Conservation (phyloP, 140 eudicot species). For the Cichorium intybus region DNA sequence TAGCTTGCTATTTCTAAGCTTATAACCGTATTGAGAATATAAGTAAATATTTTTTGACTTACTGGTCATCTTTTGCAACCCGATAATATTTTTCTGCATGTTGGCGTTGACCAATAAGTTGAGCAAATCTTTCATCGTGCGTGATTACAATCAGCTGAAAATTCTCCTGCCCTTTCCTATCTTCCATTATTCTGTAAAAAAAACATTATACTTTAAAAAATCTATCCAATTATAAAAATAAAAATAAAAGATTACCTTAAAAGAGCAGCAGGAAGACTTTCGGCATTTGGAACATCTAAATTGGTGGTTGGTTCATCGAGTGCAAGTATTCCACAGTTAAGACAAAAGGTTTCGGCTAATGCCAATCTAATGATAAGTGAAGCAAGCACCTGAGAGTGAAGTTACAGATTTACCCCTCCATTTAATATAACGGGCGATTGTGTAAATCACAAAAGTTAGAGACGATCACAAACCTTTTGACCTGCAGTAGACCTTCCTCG, state of each 20-base stretch:
- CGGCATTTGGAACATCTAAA: conserved; percentile 86
- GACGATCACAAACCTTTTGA: conserved; percentile 70
- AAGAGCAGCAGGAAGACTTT: conserved; percentile 92
- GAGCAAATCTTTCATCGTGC: conserved; percentile 96
- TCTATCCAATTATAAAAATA: no score
- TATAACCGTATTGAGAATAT: background rate
- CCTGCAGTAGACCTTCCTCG: conserved; percentile 99
- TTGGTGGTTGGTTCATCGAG: conserved; percentile 99
- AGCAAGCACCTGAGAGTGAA: conserved; percentile 75
- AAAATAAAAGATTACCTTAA: conserved; percentile 53
- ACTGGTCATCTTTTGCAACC: conserved; percentile 90
- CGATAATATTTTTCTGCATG: conserved; percentile 96
- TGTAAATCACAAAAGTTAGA: no score
- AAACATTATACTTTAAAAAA: no score
- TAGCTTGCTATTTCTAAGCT: background rate
- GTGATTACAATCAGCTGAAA: conserved; percentile 93
- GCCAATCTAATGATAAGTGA: conserved; percentile 93
- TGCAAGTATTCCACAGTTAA: conserved; percentile 97
- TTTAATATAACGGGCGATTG: background rate
- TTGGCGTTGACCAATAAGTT: conserved; percentile 91
- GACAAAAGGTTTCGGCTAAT: conserved; percentile 96
- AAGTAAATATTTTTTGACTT: conserved; percentile 30
- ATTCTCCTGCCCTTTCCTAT: conserved; percentile 95
- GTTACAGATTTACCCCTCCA: background rate
- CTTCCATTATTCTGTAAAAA: conserved; percentile 85